Evolutionary conservation across 164 flowering plant species (phyloP), one percentile per base, ranked within the genome.

Genomic region (Protea cynaroides): DNA sequence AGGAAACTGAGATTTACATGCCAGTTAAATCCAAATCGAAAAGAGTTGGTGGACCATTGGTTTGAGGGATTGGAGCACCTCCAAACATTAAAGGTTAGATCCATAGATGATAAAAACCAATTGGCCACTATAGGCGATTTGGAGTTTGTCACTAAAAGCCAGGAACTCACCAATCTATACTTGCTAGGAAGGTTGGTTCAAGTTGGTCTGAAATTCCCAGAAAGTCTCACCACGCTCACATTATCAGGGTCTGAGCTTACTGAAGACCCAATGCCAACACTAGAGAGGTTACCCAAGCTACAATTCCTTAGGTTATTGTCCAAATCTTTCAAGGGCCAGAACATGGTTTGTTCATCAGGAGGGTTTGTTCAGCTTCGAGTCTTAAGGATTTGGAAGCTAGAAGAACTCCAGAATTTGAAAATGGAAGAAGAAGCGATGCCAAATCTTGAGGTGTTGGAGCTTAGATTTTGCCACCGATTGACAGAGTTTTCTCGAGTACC

Each of bases 341-440:
- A 9, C 17, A 65, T 73, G 76, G 67, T 19, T 13, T 69, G 69
- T 58, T 5, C 6, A 1, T 2, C 7, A 5, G 56, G 57, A 18
- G 43, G 57, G 1, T 72, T 72, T 63, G 60, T 22, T 14, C 15
- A 49, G 18, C 75, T 72, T n/a, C 56, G 29, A 5, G 40, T 59
- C 22, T n/a, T 72, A 17, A 57, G 44, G 21, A 44, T 19, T 24
- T 71, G 8, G 54, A 67, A 38, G 37, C 51, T 37, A 36, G 47
- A 29, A 29, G 5, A 29, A 29, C 34, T 29, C 34, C 34, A 29
- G 34, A 29, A 3, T 2, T 29, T 29, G 34, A 29, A 3, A 2
- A 5, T 29, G 34, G 34, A 29, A 29, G 34, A 29, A 29, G 34
- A 5, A 47, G 51, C 74, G 11, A 38, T 71, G 74, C 43, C 25